Base-by-base conservation (phyloP, 2,329 filamentous ascomycete genomes). In the Phaeosphaeriaceae sp. region DNA sequence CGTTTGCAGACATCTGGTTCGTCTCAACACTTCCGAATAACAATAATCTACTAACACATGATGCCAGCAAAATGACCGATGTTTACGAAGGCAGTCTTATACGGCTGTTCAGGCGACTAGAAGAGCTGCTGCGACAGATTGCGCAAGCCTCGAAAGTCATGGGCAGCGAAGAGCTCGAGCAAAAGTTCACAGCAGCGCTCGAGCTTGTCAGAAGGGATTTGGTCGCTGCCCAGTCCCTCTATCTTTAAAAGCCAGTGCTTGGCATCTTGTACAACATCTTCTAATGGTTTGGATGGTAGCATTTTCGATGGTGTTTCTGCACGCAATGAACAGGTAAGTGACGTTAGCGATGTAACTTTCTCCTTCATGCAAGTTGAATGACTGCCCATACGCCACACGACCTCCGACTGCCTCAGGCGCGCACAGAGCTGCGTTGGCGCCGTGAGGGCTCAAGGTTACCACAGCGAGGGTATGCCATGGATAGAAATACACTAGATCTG, bases 21-120 rank as follows among this genome's bases (percentile, higher is more conserved):
- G 92, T 86, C 48, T 52, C 25, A 22, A 42, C 19, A 21, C 15
- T 36, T 22, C 42, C 57, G 9, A 13, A 7, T 20, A 27, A 9
- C 22, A 3, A 21, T 27, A 15, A 17, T 49, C 13, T 51, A 54
- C 41, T 65, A 50, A 65, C 52, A 27, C 33, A 22, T 19, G 36
- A 51, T n/a, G 1, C 48, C 55, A 96, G 94, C 81, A 96, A 96
- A 92, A 97, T 99, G 93, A 98, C 95, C 25, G 94, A 97, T 70
- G 92, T 94, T 25, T 99, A 97, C 79, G 95, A 99, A 81, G 95
- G 95, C 59, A 97, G 92, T 57, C 83, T 99, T 60, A 98, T 99
- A 69, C 92, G 95, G 49, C 88, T 97, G 41, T 99, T 99, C 87
- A 91, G 95, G 54, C 91, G 95, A 20, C 84, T 99, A 31, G 95